A percentile compares a stretch with the other conserved stretches of the same genome.
Evolutionary conservation across 1,284 basidiomycete species (phyloP).

Genomic region (Bjerkandera adusta): DNA sequence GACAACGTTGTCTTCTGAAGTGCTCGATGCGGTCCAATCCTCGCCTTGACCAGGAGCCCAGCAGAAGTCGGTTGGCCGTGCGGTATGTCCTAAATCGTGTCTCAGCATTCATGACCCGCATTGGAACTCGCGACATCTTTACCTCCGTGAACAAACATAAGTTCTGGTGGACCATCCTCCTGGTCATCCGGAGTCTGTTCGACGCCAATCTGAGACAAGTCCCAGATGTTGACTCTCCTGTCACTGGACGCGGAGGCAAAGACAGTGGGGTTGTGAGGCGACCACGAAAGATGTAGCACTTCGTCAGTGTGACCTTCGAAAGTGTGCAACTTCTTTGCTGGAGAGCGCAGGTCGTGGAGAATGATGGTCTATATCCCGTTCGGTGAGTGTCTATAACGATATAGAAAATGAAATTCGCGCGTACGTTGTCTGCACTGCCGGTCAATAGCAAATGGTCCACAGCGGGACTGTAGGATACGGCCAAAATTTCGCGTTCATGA

Average conservation of each 20-base stretch:
- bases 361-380: conserved; percentile 65
- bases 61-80: conserved; percentile 79
- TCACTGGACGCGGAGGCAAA: conserved; percentile 94
- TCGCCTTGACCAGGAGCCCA: conserved; percentile 79
- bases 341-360: conserved; percentile 87
- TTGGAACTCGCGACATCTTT: conserved; percentile 23
- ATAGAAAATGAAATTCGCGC: neutral
- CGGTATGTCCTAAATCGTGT: conserved; percentile 64
- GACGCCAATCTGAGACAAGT: conserved; percentile 87
- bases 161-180: conserved; percentile 94
- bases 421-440: conserved; percentile 91
- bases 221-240: conserved; percentile 94
- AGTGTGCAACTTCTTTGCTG: conserved; percentile 81
- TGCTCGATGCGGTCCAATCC: conserved; percentile 75
- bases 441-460: conserved; percentile 87
- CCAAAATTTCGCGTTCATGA: conserved; percentile 89
- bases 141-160: conserved; percentile 92
- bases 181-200: conserved; percentile 98
- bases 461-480: conserved; percentile 88
- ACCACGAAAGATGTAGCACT: conserved; percentile 94
- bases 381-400: neutral
- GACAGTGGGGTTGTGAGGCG: conserved; percentile 86
- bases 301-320: conserved; percentile 96
- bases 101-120: neutral
- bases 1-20: conserved; percentile 84